A percentile compares a stretch with the other conserved stretches of the same genome.
Evolutionary conservation across 2,329 filamentous ascomycete species (phyloP).

Genomic region (Tolypocladium nubicola): DNA sequence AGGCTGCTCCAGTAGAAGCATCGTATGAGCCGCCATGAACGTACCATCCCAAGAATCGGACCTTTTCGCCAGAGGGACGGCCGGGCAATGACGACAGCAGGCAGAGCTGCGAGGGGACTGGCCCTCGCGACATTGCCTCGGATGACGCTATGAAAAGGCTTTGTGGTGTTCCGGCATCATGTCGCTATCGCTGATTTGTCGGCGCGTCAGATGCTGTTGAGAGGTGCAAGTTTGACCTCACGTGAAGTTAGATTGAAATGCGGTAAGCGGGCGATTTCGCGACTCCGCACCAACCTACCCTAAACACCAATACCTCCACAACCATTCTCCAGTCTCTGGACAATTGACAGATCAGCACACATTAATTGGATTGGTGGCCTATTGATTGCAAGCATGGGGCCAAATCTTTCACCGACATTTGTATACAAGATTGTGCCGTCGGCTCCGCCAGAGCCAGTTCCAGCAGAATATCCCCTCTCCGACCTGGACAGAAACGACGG

Average conservation of each 20-base stretch:
- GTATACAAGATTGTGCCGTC: constrained; percentile 52
- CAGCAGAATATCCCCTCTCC: constrained; percentile 43
- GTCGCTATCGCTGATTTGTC: neutral
- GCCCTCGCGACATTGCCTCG: constrained; percentile 40
- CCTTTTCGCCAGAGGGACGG: constrained; percentile 55
- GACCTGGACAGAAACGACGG: constrained; percentile 49
- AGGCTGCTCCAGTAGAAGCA: neutral
- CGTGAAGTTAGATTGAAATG: neutral
- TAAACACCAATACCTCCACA: neutral
- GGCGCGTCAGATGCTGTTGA: neutral
- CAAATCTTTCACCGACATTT: constrained; percentile 24
- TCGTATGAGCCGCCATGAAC: constrained; percentile 15
- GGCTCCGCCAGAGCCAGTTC: constrained; percentile 42
- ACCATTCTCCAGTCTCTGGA: neutral
- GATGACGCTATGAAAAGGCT: neutral
- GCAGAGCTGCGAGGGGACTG: constrained; percentile 53
- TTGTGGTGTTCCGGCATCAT: neutral
- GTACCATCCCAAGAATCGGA: constrained; percentile 88
- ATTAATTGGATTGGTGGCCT: neutral
- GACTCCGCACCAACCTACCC: neutral
- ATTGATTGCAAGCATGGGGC: neutral
- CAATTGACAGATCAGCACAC: neutral
- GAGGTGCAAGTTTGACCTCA: neutral
- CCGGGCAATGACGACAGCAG: constrained; percentile 51
- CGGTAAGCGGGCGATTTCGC: neutral